Evolutionary conservation across 805 yeast species (phyloP).

Genomic region (Starmerella geochares): DNA sequence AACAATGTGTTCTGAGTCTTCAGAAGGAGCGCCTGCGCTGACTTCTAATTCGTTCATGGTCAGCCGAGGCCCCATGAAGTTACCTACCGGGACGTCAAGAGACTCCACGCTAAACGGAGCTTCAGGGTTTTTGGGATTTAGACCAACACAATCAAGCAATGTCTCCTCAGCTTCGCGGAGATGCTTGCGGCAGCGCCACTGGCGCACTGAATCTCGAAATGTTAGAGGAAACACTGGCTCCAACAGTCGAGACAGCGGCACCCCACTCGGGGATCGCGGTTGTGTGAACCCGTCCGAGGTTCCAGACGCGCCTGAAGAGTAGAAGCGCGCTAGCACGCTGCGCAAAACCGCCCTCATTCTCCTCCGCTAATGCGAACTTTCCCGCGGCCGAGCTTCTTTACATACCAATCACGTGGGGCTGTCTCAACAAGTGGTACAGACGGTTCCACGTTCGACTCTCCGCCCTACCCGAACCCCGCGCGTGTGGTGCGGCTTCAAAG

Average conservation of each 20-base stretch:
- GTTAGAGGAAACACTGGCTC: constrained; percentile 32
- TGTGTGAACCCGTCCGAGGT: not conserved
- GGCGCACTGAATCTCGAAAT: constrained; percentile 34
- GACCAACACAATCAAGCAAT: constrained; percentile 50
- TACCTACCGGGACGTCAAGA: constrained; percentile 35
- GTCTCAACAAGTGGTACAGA: not conserved
- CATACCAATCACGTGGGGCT: not conserved
- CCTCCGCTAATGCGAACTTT: not conserved
- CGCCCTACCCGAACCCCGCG: not conserved
- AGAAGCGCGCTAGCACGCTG: constrained; percentile 1
- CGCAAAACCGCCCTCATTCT: not conserved
- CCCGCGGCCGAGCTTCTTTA: not conserved
- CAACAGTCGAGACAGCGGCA: constrained; percentile 27
- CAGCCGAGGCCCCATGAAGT: constrained; percentile 3
- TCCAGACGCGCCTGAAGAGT: not conserved
- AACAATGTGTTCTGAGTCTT: constrained; percentile 45
- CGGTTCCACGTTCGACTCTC: not conserved
- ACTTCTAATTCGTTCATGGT: constrained; percentile 67
- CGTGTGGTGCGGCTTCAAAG: not conserved
- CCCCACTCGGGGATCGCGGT: constrained; percentile 34
- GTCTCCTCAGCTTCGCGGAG: constrained; percentile 37
- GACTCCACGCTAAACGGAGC: constrained; percentile 21
- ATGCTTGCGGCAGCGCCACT: constrained; percentile 37
- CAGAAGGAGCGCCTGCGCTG: constrained; percentile 7
- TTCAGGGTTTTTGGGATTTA: constrained; percentile 26